Conservation (phyloP, 495 filamentous ascomycete genomes). For the Penicillium antarcticum region DNA sequence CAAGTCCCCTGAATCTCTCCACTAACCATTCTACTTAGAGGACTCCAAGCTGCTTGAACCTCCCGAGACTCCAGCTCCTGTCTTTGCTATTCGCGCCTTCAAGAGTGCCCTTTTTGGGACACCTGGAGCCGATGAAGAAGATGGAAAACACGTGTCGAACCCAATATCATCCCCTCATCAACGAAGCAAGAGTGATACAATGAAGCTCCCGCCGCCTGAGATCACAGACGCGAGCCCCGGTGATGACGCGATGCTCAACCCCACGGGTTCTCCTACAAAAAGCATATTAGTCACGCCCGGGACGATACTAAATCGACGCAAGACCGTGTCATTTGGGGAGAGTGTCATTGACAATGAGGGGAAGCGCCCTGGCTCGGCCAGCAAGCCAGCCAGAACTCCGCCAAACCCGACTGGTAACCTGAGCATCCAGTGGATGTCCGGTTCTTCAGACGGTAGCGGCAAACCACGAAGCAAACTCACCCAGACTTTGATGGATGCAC, state of each 20-base stretch:
- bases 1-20: constrained; percentile 10
- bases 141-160: constrained; percentile 14
- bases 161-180: constrained; percentile 21
- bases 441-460: constrained; percentile 48
- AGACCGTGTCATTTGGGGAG: constrained; percentile 86
- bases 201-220: constrained; percentile 17
- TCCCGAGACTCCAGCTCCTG: constrained; percentile 88
- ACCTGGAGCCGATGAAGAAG: constrained; percentile 52
- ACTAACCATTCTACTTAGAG: constrained; percentile 17
- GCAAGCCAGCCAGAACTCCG: constrained; percentile 30
- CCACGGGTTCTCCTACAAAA: constrained; percentile 60
- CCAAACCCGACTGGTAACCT: constrained; percentile 54
- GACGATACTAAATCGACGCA: constrained; percentile 69
- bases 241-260: constrained; percentile 29
- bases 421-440: constrained; percentile 59
- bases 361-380: constrained; percentile 35
- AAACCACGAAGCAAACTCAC: constrained; percentile 45
- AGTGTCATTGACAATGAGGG: constrained; percentile 62
- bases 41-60: constrained; percentile 51
- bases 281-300: constrained; percentile 90
- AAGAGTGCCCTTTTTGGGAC: constrained; percentile 90
- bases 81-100: constrained; percentile 91
- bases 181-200: constrained; percentile 18
- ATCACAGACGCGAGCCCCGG: constrained; percentile 20
- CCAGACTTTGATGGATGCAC: constrained; percentile 43